phyloP scores from a whole-genome alignment of 139 green algal species.

The Chlamydomonas asymmetrica region DNA sequence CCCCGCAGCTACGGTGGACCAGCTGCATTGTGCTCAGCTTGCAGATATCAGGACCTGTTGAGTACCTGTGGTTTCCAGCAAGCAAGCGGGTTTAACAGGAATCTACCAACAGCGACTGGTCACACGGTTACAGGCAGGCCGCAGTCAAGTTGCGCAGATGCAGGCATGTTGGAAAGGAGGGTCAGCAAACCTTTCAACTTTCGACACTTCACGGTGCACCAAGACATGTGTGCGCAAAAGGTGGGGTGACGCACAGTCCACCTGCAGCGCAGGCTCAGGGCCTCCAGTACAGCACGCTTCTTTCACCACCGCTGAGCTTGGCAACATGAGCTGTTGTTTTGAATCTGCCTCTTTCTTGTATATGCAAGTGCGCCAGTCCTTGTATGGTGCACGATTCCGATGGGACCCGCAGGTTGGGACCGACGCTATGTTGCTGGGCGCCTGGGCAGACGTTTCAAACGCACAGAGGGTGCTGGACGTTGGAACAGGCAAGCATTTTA shows the following conservation, averaged over 20 bases:
- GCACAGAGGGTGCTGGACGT: constrained; percentile 25
- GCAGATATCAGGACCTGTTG: too few species aligned
- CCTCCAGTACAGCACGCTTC: not conserved
- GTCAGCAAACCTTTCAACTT: constrained; percentile 38
- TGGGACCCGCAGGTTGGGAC: constrained; percentile 39
- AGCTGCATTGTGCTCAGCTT: too few species aligned
- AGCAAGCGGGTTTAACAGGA: too few species aligned
- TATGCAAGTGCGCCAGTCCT: not conserved
- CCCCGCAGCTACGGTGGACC: too few species aligned
- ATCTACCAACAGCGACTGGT: too few species aligned
- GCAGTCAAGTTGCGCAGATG: too few species aligned
- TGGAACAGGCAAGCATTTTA: constrained; percentile 30
- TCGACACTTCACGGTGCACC: constrained; percentile 22
- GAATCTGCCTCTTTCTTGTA: not conserved
- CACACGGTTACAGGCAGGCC: too few species aligned
- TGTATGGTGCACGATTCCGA: not conserved
- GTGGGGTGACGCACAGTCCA: not conserved
- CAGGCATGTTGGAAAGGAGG: too few species aligned
- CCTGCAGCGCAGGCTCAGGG: too few species aligned
- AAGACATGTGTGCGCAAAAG: constrained; percentile 40
- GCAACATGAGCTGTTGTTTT: not conserved
- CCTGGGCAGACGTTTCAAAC: constrained; percentile 16
- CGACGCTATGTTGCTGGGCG: constrained; percentile 46
- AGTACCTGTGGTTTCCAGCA: too few species aligned
- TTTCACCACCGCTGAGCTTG: not conserved